These are phyloP conservation scores for Adiantum capillusveneris DNA, from an alignment of 75 land plant genomes.

Conservation along the genomic window DNA sequence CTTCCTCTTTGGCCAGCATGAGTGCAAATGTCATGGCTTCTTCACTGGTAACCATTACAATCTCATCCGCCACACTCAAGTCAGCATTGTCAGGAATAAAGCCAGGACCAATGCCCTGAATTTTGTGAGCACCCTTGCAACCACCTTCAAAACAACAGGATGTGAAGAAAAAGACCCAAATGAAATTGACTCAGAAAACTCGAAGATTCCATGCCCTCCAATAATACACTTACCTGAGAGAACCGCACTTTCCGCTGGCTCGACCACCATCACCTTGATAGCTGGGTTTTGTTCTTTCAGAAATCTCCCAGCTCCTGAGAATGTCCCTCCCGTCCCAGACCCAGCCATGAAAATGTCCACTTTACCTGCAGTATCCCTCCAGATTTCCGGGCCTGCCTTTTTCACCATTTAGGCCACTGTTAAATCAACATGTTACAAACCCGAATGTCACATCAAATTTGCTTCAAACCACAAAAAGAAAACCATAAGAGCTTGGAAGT, in stretches of 20 bases:
- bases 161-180: not conserved
- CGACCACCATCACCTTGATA: constrained; percentile 26
- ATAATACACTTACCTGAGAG: constrained; percentile 35
- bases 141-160: constrained; percentile 12
- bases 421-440: too few relatives aligned
- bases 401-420: too few relatives aligned
- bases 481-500: too few relatives aligned
- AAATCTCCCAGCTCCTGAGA: constrained; percentile 32
- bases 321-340: constrained; percentile 39
- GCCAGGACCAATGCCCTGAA: constrained; percentile 26
- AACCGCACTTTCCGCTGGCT: constrained; percentile 35
- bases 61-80: constrained; percentile 22
- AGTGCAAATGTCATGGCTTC: constrained; percentile 15
- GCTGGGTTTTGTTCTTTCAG: constrained; percentile 32
- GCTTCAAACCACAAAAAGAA: too few relatives aligned
- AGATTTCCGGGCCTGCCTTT: constrained; percentile 40
- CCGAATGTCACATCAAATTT: too few relatives aligned
- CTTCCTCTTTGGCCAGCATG: constrained; percentile 20
- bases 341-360: constrained; percentile 37
- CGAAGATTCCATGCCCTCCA: not conserved
- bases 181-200: not conserved
- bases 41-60: constrained; percentile 15
- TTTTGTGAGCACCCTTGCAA: constrained; percentile 12
- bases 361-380: constrained; percentile 40
- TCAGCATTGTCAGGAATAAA: constrained; percentile 22